Evolutionary conservation across 768 basidiomycete genomes (phyloP).

Genomic region (Mycena epipterygia): DNA sequence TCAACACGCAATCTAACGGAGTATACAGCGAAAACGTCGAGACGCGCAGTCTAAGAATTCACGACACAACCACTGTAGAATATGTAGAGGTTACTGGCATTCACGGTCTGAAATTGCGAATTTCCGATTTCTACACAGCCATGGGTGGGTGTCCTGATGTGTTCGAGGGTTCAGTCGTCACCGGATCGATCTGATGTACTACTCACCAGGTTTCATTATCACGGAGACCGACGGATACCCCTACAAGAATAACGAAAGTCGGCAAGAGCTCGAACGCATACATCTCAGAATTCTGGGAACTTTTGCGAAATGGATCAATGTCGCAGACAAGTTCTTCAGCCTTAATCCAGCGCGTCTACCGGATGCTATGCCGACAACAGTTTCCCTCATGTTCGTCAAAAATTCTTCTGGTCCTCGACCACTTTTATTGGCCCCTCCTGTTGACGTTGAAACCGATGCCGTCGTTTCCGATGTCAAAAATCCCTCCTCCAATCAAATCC

Average conservation of each 20-base stretch:
- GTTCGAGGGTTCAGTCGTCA: not conserved
- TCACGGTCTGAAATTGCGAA: not conserved
- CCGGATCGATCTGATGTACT: not conserved
- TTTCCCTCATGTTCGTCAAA: not conserved
- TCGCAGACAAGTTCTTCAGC: not conserved
- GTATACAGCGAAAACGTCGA: not conserved
- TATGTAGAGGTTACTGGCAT: not conserved
- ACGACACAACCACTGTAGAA: too few relatives aligned
- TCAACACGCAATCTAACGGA: too few relatives aligned
- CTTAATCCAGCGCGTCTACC: not conserved
- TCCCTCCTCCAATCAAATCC: too few relatives aligned
- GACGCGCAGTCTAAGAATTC: too few relatives aligned
- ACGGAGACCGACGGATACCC: not conserved
- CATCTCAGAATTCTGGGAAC: not conserved
- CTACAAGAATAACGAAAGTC: not conserved
- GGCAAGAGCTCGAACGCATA: rapidly evolving
- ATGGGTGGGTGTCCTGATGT: not conserved
- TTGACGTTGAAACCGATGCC: too few relatives aligned
- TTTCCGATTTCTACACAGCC: not conserved
- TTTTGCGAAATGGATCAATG: not conserved
- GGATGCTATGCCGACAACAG: not conserved
- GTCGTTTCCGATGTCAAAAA: too few relatives aligned
- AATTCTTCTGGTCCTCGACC: not conserved
- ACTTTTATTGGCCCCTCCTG: too few relatives aligned
- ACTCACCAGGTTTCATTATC: not conserved